Evolutionary conservation across 2,329 filamentous ascomycete genomes (phyloP), one percentile per base, ranked within the genome.

Genomic region (Cytospora chrysosperma): DNA sequence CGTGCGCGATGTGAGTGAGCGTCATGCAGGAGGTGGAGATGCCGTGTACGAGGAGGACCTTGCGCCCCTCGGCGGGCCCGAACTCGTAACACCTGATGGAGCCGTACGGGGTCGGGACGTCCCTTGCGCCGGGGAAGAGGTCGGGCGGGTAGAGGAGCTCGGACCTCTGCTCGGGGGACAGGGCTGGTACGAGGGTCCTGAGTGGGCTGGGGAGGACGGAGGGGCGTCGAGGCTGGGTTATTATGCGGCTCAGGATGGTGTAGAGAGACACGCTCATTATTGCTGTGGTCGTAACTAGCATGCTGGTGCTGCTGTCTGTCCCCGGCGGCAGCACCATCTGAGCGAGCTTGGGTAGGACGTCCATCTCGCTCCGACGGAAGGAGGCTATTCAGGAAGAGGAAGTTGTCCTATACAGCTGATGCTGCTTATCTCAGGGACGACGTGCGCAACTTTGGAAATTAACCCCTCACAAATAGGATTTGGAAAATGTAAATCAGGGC

Each of bases 21-120:
- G 90, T 83, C 55, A 93, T 78, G 66, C 87, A 88, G 0, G 92
- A 92, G 7, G 91, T 95, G 56, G 87, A 90, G 70, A 95, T 93
- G 6, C 92, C 92, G 74, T 94, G 92, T 19, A 96, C 76, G 28
- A 96, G 77, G 17, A 96, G 77, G 1, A 94, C 86, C 70, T 88
- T 92, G 30, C 86, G 82, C 1, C 91, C 91, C 40, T 82, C 77
- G 64, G 86, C 82, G 0, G 90, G 89, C 0, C 92, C 92, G 83
- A 88, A 95, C 78, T 96, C 92, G 72, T 92, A 66, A 27, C 56
- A 59, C 6, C 61, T 49, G 3, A 64, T 19, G 12, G 57, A 57
- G 10, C 58, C 61, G 15, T 64, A 66, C 4, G 88, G 85, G 4
- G 86, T 89, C 15, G 79, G 72, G 19, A 95, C 86, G 72, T 92